Evolutionary conservation across 2,329 filamentous ascomycete genomes (phyloP).

Genomic region (Aspergillus vadensis): DNA sequence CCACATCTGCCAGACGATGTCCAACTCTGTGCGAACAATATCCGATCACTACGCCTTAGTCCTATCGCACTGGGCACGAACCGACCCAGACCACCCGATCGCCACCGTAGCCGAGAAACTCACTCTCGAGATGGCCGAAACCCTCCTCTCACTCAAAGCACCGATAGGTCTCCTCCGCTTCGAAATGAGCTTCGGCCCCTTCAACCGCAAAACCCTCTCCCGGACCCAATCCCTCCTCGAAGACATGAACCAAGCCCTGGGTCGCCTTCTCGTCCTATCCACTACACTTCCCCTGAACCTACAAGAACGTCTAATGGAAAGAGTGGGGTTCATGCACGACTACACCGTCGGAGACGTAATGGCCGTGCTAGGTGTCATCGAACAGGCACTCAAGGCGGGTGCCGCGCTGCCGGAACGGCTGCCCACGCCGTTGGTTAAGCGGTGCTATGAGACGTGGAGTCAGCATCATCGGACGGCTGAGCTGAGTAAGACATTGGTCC

Average conservation of each 20-base stretch:
- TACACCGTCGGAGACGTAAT: conserved; percentile 53
- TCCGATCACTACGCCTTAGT: conserved; percentile 55
- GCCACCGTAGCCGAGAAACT: conserved; percentile 32
- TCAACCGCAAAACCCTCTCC: conserved; percentile 36
- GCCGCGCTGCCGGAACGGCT: conserved; percentile 52
- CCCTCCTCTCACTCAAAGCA: conserved; percentile 35
- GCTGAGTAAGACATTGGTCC: conserved; percentile 35
- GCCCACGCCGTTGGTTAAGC: conserved; percentile 50
- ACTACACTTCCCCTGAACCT: conserved; percentile 41
- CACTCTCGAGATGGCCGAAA: conserved; percentile 36
- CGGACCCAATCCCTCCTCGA: conserved; percentile 38
- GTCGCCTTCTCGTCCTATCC: conserved; percentile 39
- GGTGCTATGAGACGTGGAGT: conserved; percentile 33
- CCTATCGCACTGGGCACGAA: conserved; percentile 48
- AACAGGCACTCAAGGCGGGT: conserved; percentile 52
- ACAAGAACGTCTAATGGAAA: conserved; percentile 43
- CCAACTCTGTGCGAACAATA: conserved; percentile 46
- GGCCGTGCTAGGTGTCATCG: conserved; percentile 52
- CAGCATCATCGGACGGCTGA: conserved; percentile 24
- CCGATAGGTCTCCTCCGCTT: conserved; percentile 39
- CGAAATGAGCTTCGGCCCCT: conserved; percentile 44
- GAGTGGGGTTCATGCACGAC: conserved; percentile 47
- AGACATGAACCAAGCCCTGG: conserved; percentile 36
- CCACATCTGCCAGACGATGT: conserved; percentile 50
- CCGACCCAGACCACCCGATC: conserved; percentile 24